phyloP scores from a whole-genome alignment of 306 rosid genomes.

The Arachis hypogaea region DNA sequence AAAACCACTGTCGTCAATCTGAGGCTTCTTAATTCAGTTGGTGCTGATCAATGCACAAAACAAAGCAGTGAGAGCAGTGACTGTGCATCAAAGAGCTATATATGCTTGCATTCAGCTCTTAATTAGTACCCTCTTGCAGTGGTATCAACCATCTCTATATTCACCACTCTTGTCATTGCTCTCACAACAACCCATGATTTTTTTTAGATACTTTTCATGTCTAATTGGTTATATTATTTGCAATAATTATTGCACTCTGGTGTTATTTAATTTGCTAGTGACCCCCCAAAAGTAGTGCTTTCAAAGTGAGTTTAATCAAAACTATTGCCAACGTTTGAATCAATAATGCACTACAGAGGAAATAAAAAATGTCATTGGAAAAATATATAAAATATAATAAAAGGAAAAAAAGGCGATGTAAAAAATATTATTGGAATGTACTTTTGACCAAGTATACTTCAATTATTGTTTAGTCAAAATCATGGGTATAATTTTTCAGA shows the following conservation, averaged over 20 bases:
- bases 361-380: constrained; percentile 5
- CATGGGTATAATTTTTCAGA: no score
- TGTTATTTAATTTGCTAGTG: constrained; percentile 42
- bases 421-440: background rate
- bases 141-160: no score
- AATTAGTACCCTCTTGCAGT: no score
- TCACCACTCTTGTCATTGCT: no score
- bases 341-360: background rate
- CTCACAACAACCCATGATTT: no score
- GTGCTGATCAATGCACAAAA: constrained; percentile 35
- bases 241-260: constrained; percentile 52
- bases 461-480: no score
- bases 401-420: background rate
- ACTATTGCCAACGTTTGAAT: constrained; percentile 53
- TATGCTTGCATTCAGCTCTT: no score
- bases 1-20: constrained; percentile 36
- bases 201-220: no score
- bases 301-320: constrained; percentile 59
- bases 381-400: background rate
- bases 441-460: no score
- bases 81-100: background rate
- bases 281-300: constrained; percentile 62
- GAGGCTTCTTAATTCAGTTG: background rate
- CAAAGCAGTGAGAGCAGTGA: constrained; percentile 19
- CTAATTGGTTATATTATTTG: constrained; percentile 30